These are phyloP conservation scores for Penicillium sp. DNA, from an alignment of 2,329 filamentous ascomycete genomes.

Conservation along the genomic window DNA sequence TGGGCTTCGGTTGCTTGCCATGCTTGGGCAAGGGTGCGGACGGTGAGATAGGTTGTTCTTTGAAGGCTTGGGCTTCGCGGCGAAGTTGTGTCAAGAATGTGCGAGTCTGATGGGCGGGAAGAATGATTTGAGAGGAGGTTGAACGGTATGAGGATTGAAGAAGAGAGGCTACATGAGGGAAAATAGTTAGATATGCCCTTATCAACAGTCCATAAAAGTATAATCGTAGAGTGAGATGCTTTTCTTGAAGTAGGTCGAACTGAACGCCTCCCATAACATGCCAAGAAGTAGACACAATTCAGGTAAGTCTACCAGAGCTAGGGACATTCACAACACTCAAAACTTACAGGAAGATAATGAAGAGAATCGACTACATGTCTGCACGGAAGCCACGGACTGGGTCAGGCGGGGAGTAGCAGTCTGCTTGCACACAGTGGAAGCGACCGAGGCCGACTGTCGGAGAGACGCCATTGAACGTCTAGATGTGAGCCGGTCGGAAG, in stretches of 20 bases:
- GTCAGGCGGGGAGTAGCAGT: constrained; percentile 35
- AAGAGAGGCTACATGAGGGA: constrained; percentile 25
- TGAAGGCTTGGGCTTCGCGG: constrained; percentile 42
- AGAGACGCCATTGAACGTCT: constrained; percentile 37
- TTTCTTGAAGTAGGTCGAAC: neutral
- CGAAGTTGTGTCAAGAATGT: constrained; percentile 44
- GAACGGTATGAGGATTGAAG: constrained; percentile 28
- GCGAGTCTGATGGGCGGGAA: constrained; percentile 37
- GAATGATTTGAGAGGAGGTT: constrained; percentile 19
- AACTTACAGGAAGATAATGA: constrained; percentile 41
- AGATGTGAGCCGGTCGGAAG: constrained; percentile 4
- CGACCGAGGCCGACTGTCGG: constrained; percentile 36
- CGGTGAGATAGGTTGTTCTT: constrained; percentile 41
- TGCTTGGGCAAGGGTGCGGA: constrained; percentile 25
- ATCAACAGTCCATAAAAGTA: neutral
- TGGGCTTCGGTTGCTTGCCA: constrained; percentile 19
- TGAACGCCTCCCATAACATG: neutral
- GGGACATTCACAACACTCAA: constrained; percentile 8
- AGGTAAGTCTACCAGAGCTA: neutral
- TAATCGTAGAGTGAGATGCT: neutral
- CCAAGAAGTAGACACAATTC: neutral
- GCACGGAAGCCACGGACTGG: constrained; percentile 35
- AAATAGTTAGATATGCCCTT: neutral
- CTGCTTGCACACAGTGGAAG: constrained; percentile 42
- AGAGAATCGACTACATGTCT: constrained; percentile 37